Evolutionary conservation across 2,329 filamentous ascomycete genomes (phyloP).

Genomic region (Sarocladium kiliense): DNA sequence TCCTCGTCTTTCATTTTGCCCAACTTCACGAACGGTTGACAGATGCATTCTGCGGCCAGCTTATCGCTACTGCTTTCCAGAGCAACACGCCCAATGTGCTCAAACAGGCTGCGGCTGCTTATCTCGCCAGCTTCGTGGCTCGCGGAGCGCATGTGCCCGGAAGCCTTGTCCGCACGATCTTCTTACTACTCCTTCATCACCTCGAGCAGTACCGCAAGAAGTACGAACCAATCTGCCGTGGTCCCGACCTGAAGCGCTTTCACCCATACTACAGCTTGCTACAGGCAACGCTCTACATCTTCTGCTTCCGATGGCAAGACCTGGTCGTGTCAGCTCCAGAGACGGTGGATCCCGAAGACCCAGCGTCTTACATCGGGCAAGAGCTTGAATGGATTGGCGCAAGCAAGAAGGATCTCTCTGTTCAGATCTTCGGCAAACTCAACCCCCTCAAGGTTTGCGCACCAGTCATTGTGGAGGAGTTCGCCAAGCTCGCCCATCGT

Average conservation of each 20-base stretch:
- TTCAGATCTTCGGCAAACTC: constrained; percentile 79
- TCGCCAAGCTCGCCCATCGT: constrained; percentile 80
- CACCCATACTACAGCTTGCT: constrained; percentile 80
- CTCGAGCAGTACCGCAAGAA: constrained; percentile 68
- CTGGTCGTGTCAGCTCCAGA: constrained; percentile 62
- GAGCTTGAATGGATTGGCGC: constrained; percentile 74
- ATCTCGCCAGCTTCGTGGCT: constrained; percentile 90
- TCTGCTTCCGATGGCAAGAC: constrained; percentile 97
- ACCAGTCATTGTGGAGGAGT: constrained; percentile 83
- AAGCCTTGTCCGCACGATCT: constrained; percentile 74
- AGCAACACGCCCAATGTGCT: constrained; percentile 65
- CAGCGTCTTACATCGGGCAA: constrained; percentile 55
- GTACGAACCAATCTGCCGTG: constrained; percentile 70
- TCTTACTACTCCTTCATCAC: constrained; percentile 71
- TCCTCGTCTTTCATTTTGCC: constrained; percentile 91
- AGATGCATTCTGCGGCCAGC: constrained; percentile 75
- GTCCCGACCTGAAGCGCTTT: constrained; percentile 80
- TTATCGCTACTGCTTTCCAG: constrained; percentile 47
- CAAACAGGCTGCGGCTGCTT: constrained; percentile 82
- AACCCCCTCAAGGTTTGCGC: constrained; percentile 96
- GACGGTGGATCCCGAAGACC: constrained; percentile 57
- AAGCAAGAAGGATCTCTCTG: constrained; percentile 67
- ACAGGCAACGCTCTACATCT: constrained; percentile 90
- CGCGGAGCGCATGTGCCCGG: constrained; percentile 77
- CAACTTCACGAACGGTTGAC: constrained; percentile 75